phyloP scores from a whole-genome alignment of 768 basidiomycete species.

The Suillus decipiens region DNA sequence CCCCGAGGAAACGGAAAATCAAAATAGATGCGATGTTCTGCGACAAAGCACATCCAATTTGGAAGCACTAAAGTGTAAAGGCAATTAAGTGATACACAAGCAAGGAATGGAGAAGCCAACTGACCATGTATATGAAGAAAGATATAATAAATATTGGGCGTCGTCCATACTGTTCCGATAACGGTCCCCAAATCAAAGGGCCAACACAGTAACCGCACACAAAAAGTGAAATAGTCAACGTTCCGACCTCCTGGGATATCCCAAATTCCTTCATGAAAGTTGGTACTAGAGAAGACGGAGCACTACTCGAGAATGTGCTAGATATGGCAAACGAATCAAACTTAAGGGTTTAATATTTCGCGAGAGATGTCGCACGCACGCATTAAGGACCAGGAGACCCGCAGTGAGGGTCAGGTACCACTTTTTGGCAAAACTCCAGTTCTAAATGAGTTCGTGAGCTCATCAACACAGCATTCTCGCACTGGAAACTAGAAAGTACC shows the following conservation, averaged over 20 bases:
- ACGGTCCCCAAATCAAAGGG: constrained; percentile 59
- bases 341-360: neutral
- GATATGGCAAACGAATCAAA: neutral
- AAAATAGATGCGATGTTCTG: constrained; percentile 65
- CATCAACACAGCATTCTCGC: constrained; percentile 12
- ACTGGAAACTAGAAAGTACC: constrained; percentile 28
- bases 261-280: constrained; percentile 47
- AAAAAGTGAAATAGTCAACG: constrained; percentile 61
- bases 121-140: constrained; percentile 56
- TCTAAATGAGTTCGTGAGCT: constrained; percentile 33
- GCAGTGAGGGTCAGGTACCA: constrained; percentile 56
- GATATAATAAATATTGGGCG: constrained; percentile 56
- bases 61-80: constrained; percentile 45
- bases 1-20: constrained; percentile 69
- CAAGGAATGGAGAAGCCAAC: constrained; percentile 16
- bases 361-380: constrained; percentile 36
- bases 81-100: constrained; percentile 6
- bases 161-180: constrained; percentile 59
- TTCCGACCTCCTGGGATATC: constrained; percentile 52
- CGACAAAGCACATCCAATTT: constrained; percentile 62
- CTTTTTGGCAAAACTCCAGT: constrained; percentile 45
- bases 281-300: constrained; percentile 51
- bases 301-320: constrained; percentile 66
- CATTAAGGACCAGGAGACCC: constrained; percentile 55
- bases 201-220: constrained; percentile 71